Conservation (phyloP, 2,329 filamentous ascomycete genomes). For the Aspergillus eucalypticola region DNA sequence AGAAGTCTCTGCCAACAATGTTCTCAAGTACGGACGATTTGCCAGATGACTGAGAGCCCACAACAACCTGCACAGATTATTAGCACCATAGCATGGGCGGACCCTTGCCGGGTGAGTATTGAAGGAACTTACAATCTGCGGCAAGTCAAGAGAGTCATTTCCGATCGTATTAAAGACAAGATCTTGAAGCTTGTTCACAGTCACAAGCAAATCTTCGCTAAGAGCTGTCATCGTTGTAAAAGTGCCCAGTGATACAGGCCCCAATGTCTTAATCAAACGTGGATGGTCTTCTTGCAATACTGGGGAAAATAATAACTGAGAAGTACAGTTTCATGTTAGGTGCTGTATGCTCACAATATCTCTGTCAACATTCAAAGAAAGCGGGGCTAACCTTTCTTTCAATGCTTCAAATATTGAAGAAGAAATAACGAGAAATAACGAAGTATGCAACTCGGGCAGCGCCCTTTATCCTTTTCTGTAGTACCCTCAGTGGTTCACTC, state of each 20-base stretch:
- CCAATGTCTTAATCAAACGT: too few species aligned
- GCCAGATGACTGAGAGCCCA: slow-evolving; percentile 95
- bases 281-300: neutral
- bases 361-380: neutral
- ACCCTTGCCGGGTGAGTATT: neutral
- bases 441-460: neutral
- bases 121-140: slow-evolving; percentile 81
- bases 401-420: neutral
- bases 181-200: slow-evolving; percentile 98
- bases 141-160: slow-evolving; percentile 94
- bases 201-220: slow-evolving; percentile 90
- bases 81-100: slow-evolving; percentile 2
- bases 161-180: slow-evolving; percentile 99
- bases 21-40: slow-evolving; percentile 99
- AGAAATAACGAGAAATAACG: neutral
- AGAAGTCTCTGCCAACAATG: slow-evolving; percentile 95
- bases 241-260: neutral
- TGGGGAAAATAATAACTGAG: neutral
- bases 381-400: neutral
- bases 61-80: slow-evolving; percentile 71
- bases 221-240: slow-evolving; percentile 76
- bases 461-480: neutral
- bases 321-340: neutral
- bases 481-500: neutral
- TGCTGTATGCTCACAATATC: too few species aligned